Evolutionary conservation across 805 yeast genomes (phyloP).

Genomic region (Groenewaldozyma tartarivorans): DNA sequence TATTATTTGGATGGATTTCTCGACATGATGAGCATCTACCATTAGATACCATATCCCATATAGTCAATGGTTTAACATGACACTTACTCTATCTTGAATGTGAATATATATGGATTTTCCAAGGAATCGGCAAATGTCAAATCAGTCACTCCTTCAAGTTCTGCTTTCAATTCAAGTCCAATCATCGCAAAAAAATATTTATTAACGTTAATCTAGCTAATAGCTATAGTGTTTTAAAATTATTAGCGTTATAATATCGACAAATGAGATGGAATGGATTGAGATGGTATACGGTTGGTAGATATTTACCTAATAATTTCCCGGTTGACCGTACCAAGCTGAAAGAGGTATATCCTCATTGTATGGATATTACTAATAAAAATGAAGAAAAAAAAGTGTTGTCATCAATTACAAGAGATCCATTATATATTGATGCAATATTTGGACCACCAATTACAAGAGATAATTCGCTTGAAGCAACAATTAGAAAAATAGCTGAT

Average conservation of each 20-base stretch:
- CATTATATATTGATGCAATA: slow-evolving; percentile 11
- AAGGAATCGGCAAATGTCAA: slow-evolving; percentile 53
- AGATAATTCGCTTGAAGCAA: slow-evolving; percentile 22
- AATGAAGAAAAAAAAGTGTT: background rate
- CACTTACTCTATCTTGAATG: slow-evolving; percentile 46
- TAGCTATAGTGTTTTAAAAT: too few relatives aligned
- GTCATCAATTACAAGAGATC: slow-evolving; percentile 1
- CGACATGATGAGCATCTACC: slow-evolving; percentile 64
- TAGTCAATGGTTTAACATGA: background rate
- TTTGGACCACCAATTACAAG: slow-evolving; percentile 22
- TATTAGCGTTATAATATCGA: too few relatives aligned
- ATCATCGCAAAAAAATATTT: slow-evolving; percentile 21
- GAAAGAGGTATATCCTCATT: too few relatives aligned
- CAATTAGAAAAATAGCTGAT: slow-evolving; percentile 25
- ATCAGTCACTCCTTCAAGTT: slow-evolving; percentile 45
- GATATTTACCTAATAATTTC: too few relatives aligned
- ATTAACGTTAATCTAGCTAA: too few relatives aligned
- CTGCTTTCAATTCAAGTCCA: slow-evolving; percentile 31
- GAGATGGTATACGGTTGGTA: too few relatives aligned
- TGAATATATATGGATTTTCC: slow-evolving; percentile 59
- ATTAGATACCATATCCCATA: background rate
- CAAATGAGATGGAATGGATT: too few relatives aligned
- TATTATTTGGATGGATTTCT: slow-evolving; percentile 61
- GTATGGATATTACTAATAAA: too few relatives aligned
- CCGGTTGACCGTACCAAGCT: too few relatives aligned